A percentile compares a stretch with the other conserved stretches of the same genome.
phyloP scores from a whole-genome alignment of 306 rosid genomes.

The Gastrolobium bilobum region DNA sequence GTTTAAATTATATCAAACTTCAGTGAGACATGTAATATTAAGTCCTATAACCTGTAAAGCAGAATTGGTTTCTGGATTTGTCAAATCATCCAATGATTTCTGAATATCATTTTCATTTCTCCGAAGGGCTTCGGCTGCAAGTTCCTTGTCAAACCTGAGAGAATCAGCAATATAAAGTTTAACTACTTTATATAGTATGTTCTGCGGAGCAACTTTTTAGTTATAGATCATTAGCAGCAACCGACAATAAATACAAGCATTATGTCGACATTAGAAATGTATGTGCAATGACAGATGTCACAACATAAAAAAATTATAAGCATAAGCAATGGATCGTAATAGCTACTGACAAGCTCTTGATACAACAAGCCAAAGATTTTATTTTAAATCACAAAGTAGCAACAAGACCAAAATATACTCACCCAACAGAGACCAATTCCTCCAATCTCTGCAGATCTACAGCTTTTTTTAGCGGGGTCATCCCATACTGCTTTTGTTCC shows the following conservation, averaged over 20 bases:
- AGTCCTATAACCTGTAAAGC: slow-evolving; percentile 61
- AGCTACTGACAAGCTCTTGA: not conserved
- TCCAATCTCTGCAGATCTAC: slow-evolving; percentile 80
- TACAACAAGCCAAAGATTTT: slow-evolving; percentile 3
- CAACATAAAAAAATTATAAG: not conserved
- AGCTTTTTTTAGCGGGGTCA: slow-evolving; percentile 78
- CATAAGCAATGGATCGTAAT: not conserved
- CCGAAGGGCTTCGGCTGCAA: slow-evolving; percentile 82
- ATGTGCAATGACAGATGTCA: not conserved
- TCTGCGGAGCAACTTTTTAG: not conserved
- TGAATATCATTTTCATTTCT: slow-evolving; percentile 74
- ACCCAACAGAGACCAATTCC: slow-evolving; percentile 83
- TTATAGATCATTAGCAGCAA: slow-evolving; percentile 2
- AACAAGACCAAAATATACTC: slow-evolving; percentile 12
- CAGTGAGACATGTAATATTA: not conserved
- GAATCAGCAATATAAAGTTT: slow-evolving; percentile 7
- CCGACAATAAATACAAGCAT: not conserved
- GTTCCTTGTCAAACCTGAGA: slow-evolving; percentile 70
- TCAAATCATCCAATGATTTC: slow-evolving; percentile 74
- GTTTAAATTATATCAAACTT: not conserved
- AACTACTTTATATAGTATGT: too few species aligned
- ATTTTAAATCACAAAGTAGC: not conserved
- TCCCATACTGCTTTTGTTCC: slow-evolving; percentile 86
- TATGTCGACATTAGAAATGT: not conserved
- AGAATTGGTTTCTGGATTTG: slow-evolving; percentile 71